Conservation (phyloP, 2,329 filamentous ascomycete species). For the Cordyceps javanica region DNA sequence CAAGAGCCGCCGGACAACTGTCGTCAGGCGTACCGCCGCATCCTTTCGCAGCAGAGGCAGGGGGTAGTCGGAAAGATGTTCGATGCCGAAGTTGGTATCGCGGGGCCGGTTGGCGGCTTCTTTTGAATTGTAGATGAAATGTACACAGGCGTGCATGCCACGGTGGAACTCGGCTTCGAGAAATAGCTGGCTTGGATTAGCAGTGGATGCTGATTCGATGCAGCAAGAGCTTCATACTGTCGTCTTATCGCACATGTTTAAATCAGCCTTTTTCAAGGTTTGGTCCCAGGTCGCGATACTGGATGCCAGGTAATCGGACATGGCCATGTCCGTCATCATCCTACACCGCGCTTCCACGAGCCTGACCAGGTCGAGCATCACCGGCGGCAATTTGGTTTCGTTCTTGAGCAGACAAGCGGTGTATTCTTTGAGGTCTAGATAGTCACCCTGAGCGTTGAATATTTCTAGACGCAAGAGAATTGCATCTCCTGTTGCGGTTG, state of each 20-base stretch:
- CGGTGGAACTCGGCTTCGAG: slow-evolving; percentile 6
- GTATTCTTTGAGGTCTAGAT: neutral
- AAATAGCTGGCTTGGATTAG: neutral
- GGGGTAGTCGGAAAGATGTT: neutral
- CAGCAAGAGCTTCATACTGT: neutral
- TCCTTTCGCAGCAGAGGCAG: neutral
- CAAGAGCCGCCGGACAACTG: neutral
- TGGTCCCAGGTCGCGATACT: neutral
- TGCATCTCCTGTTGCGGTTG: neutral
- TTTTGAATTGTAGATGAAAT: slow-evolving; percentile 1
- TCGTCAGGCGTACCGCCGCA: neutral
- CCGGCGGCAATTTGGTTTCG: neutral
- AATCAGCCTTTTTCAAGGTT: neutral
- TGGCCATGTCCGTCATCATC: slow-evolving; percentile 4
- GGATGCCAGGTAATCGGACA: neutral
- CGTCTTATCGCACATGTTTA: neutral
- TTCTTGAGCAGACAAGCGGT: neutral
- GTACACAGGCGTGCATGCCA: neutral
- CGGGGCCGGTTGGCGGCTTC: neutral
- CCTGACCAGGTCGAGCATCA: neutral
- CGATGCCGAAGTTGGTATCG: neutral
- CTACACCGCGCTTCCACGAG: neutral
- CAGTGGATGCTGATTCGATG: neutral
- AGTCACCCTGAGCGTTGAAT: neutral
- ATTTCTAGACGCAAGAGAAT: neutral